Evolutionary conservation across 164 flowering plant genomes (phyloP), one percentile per base, ranked within the genome.

Genomic region (Taxillus chinensis): DNA sequence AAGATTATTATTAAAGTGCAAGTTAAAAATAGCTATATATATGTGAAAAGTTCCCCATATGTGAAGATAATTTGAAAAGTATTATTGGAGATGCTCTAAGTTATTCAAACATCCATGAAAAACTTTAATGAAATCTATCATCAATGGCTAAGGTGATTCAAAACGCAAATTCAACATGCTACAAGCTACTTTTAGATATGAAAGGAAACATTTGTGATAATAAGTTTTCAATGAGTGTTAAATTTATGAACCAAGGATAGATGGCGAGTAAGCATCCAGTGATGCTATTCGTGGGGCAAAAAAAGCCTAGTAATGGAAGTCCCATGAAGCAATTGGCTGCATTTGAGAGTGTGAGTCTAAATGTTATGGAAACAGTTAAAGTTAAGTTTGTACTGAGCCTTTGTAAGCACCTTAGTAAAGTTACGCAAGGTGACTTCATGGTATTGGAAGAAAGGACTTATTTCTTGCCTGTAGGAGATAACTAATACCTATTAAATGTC

Each of bases 211-310:
- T 43, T 27, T 93, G 98, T 60, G 73, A 85, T 5, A 64, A 49
- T 4, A 80, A 74, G 68, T 65, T 82, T 59, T 52, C 73, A 0
- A 80, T 80, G 5, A 65, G 48, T 0, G 75, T 93, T 40, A 75
- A 64, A 67, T 95, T 88, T 0, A 61, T 69, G 45, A 93, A 90
- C 58, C 37, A 69, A 0, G 96, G 96, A 16, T 80, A 84, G 55
- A 84, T 88, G 86, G 73, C 63, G 1, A 87, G 98, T 3, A 83
- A 74, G 63, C 95, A 93, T 67, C 81, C 96, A 0, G 87, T 88
- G 48, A 61, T 90, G 75, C 79, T 90, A 17, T 93, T 80, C 59
- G 62, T 63, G 17, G 72, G 73, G 61, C 69, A 39, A 4, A 72
- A 63, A 2, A 64, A 67, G 43, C 17, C 12, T 10, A 60, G 58